Base-by-base conservation (phyloP, 306 rosid species). In the Vigna angularis region DNA sequence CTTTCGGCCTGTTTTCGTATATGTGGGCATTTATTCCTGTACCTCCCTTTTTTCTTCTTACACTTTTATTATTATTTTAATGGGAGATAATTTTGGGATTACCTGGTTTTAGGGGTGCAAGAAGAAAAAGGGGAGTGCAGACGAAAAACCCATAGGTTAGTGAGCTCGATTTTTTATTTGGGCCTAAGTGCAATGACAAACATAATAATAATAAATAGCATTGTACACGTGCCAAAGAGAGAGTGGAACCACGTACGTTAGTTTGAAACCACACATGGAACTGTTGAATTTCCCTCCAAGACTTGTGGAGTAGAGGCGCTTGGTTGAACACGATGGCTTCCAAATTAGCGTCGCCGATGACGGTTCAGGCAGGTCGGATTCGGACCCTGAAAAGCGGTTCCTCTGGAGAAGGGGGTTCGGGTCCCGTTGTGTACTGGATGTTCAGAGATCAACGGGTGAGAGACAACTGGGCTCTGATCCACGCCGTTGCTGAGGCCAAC, bases 401-500 rank as follows among this genome's bases (percentile, higher is more conserved):
- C 6, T 14, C 68, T 4, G 72, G 70, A 47, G 66, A 56, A 36
- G 17, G 50, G 61, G 97, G 92, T 48, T 7, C 63, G 59, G 98
- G 98, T 32, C 98, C 98, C 0, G 92, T 92, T 2, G 97, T 95
- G 24, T 95, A 95, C 72, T 95, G 98, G 97, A 95, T 95, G 97
- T 95, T 92, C 72, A 89, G 97, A 72, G 98, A 95, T 81, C 98
- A 95, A 85, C 82, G 98, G 83, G 38, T 89, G 40, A 83, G 78
- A 74, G 98, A 91, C 83, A 95, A 95, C 47, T 92, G 98, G 98
- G 98, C 98, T 18, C 85, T 95, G 66, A 87, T 91, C 83, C 97
- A 95, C 85, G 96, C 97, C 83, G 85, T 92, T 47, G 86, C 85
- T 44, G 84, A 87, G 48, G 98, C 98, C 44, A 89, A 89, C 87